Base-by-base conservation (phyloP, 352 stramenopile species). In the Thraustochytrium sp. region DNA sequence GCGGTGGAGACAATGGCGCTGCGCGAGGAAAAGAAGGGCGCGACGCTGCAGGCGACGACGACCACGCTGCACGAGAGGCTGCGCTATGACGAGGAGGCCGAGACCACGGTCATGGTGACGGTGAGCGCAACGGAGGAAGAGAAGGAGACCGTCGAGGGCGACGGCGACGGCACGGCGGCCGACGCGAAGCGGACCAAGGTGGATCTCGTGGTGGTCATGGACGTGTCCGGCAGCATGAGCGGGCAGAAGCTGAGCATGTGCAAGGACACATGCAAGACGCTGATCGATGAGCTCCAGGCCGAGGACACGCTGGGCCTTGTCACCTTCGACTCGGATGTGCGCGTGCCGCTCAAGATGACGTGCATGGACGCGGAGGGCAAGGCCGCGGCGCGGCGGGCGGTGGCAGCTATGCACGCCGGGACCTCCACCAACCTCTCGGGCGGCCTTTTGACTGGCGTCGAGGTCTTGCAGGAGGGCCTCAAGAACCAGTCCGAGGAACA, bases 381-480 rank as follows among this genome's bases (percentile, higher is more conserved):
- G 59, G n/a, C 56, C 21, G 51, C 75, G 23, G 85, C 86, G 18
- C 49, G 86, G 18, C 31, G 82, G 31, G 87, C 82, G 1, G 88
- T 92, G 42, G 74, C 86, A 13, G 23, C 65, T 2, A 46, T 93
- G 23, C 42, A 46, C 49, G 85, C 88, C 8, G 84, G 77, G 26
- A 85, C 85, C 23, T 86, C 78, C 64, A 93, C 89, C 13, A 93
- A 93, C 74, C 88, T 93, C 42, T 89, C 86, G 13, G 87, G 86
- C 40, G 89, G 86, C 9, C 54, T 87, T 18, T 76, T 92, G 23
- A 85, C 82, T 31, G 84, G 82, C 13, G 62, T 90, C 72, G 18
- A 44, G 65, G 86, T 42, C 34, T 86, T 76, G 29, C 37, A n/a
- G 65, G 55, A 38, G 23, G 36, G 29, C 51, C 5, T 59, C 51